Conservation (phyloP, 768 basidiomycete genomes). For the Dendrothele bispora region DNA sequence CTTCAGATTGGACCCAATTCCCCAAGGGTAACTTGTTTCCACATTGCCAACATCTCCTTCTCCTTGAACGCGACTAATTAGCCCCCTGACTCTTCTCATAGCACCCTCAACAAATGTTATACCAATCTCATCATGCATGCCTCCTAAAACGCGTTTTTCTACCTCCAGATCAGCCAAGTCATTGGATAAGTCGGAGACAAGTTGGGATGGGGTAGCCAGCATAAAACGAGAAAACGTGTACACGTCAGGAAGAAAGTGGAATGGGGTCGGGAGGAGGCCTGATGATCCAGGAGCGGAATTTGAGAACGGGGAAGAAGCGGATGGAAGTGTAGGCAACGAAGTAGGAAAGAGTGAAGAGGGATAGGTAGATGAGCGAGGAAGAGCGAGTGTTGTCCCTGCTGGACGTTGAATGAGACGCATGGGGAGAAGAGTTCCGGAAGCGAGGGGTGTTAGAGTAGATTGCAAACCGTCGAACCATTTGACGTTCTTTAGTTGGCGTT, state of each 20-base stretch:
- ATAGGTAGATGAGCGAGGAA: slow-evolving; percentile 91
- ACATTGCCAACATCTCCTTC: slow-evolving; percentile 75
- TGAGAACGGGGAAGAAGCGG: no score
- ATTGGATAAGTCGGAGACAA: slow-evolving; percentile 67
- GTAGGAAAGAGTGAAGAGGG: slow-evolving; percentile 90
- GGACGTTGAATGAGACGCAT: slow-evolving; percentile 94
- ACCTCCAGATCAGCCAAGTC: slow-evolving; percentile 72
- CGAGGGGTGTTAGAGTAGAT: slow-evolving; percentile 40
- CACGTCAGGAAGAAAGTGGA: slow-evolving; percentile 94
- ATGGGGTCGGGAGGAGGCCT: slow-evolving; percentile 95
- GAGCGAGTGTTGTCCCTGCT: slow-evolving; percentile 90
- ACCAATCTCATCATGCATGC: slow-evolving; percentile 75
- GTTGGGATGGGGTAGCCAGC: slow-evolving; percentile 88
- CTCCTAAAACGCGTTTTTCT: slow-evolving; percentile 67
- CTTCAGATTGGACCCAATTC: slow-evolving; percentile 69
- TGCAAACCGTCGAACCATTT: slow-evolving; percentile 75
- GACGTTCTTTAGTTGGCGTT: slow-evolving; percentile 88
- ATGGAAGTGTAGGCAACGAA: no score
- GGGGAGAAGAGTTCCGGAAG: slow-evolving; percentile 60
- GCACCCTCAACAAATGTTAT: slow-evolving; percentile 80
- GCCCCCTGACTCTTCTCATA: no score
- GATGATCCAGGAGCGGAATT: no score
- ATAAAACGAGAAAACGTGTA: slow-evolving; percentile 89
- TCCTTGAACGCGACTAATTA: no score
- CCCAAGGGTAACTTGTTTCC: slow-evolving; percentile 73